phyloP scores from a whole-genome alignment of 2,329 filamentous ascomycete species.

The Fusarium sp. region DNA sequence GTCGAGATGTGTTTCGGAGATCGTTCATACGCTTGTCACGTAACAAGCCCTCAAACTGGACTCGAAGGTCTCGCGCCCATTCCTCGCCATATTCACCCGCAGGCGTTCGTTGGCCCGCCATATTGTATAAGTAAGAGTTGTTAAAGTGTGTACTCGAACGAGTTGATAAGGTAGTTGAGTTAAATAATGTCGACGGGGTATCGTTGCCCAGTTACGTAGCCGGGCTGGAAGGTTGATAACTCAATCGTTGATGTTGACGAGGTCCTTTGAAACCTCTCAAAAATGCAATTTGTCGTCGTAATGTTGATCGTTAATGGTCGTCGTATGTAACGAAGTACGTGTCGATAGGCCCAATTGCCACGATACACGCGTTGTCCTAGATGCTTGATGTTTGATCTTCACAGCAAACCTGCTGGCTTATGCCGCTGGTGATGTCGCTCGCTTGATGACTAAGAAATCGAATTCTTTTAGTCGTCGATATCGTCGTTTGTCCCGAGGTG shows the following conservation, averaged over 20 bases:
- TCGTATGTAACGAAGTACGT: slow-evolving; percentile 43
- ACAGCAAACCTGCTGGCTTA: slow-evolving; percentile 36
- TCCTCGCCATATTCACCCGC: slow-evolving; percentile 70
- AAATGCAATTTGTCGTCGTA: slow-evolving; percentile 31
- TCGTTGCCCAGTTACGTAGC: slow-evolving; percentile 30
- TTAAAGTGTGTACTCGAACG: neutral
- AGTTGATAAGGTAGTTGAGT: slow-evolving; percentile 8
- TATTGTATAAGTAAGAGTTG: slow-evolving; percentile 38
- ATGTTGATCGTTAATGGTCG: slow-evolving; percentile 42
- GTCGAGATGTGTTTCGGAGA: slow-evolving; percentile 65
- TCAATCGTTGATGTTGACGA: slow-evolving; percentile 39
- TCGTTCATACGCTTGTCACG: slow-evolving; percentile 89
- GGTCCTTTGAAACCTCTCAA: slow-evolving; percentile 14
- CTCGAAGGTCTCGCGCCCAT: slow-evolving; percentile 81
- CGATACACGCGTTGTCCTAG: slow-evolving; percentile 40
- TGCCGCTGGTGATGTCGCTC: slow-evolving; percentile 13
- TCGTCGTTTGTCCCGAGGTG: slow-evolving; percentile 14
- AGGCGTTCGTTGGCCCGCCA: slow-evolving; percentile 54
- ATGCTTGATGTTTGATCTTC: slow-evolving; percentile 20
- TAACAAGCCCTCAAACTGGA: slow-evolving; percentile 87
- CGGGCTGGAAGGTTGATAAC: slow-evolving; percentile 12
- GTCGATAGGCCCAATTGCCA: slow-evolving; percentile 46
- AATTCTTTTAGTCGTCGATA: slow-evolving; percentile 17
- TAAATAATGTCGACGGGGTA: slow-evolving; percentile 1
- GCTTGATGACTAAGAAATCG: slow-evolving; percentile 31